These are phyloP conservation scores for Plasmodium falciparum DNA, from an alignment of 169 alveolate genomes.

Conservation along the genomic window DNA sequence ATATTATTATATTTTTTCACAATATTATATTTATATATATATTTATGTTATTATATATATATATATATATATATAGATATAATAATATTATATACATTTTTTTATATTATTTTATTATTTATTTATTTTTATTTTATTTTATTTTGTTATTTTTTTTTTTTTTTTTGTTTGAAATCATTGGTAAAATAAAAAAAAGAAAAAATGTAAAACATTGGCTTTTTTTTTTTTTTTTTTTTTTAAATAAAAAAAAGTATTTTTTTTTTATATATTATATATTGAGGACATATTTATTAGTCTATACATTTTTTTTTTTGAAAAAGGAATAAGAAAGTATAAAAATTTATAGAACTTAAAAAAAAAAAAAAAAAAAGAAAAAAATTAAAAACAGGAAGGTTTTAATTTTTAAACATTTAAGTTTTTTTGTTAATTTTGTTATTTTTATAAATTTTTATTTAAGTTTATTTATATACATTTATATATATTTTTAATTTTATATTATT, in stretches of 20 bases:
- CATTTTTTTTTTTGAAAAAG: conserved; percentile 11
- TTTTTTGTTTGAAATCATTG: conserved; percentile 27
- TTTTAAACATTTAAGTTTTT: conserved; percentile 74
- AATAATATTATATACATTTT: not conserved
- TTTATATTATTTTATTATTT: not conserved
- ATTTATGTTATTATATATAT: conserved; percentile 1
- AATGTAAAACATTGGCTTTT: not conserved
- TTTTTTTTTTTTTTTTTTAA: no score
- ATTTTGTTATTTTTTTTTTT: not conserved
- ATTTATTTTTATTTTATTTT: not conserved
- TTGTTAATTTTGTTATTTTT: conserved; percentile 63
- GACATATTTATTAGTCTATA: conserved; percentile 16
- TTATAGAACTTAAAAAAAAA: conserved; percentile 18
- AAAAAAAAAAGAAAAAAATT: not conserved
- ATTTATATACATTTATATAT: conserved; percentile 11
- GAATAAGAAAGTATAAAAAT: conserved; percentile 17
- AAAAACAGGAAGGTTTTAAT: conserved; percentile 69
- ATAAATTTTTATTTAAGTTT: conserved; percentile 29
- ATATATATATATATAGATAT: conserved; percentile 3
- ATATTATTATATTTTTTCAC: no score
- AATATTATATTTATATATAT: conserved; percentile 6
- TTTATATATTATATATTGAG: not conserved
- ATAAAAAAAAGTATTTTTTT: no score
- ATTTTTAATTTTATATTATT: conserved; percentile 13
- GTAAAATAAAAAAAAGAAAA: conserved; percentile 4